Base-by-base conservation (phyloP, 441 rosid species). In the Omphalea diandra region DNA sequence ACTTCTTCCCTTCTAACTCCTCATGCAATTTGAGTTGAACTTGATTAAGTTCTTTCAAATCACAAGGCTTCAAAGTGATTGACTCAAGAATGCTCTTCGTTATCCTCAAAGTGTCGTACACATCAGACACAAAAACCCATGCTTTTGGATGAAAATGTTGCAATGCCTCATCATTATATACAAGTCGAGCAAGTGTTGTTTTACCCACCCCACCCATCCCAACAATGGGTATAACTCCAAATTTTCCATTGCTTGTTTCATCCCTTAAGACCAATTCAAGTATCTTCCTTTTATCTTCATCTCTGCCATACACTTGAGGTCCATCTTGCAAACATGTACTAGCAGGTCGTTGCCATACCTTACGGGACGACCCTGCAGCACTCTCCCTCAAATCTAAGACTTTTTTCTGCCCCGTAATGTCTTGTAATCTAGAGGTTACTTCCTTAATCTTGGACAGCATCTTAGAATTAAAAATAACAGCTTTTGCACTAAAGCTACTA, bases 181-280 rank as follows among this genome's bases (percentile, higher is more conserved):
- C 75, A 14, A 69, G 40, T 32, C n/a, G 78, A 3, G 78, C 46
- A 17, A 81, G 74, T 0, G 78, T 81, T 0, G 78, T 81, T 36
- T 81, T 81, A 22, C 84, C 79, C 0, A 60, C 5, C 4, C 84
- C 81, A 31, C 77, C 76, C 55, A 78, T 73, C 7, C 82, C 84
- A 22, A 76, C 61, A 33, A 81, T 75, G 7, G 80, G 74, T 27
- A 79, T 54, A 57, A 82, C 79, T 40, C 43, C 68, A 52, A 61
- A 27, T 50, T 58, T 40, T 6, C 10, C 26, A 57, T n/a, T 22
- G 5, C 24, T 52, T 15, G 15, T n/a, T 44, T 35, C 73, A 35
- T 47, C 27, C 20, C n/a, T n/a, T n/a, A 60, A 22, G 3, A 70
- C 17, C 60, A 70, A n/a, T 2, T 60, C 73, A 46, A 70, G 46